phyloP scores from a whole-genome alignment of 2,329 filamentous ascomycete genomes.

The Botrytis aclada region DNA sequence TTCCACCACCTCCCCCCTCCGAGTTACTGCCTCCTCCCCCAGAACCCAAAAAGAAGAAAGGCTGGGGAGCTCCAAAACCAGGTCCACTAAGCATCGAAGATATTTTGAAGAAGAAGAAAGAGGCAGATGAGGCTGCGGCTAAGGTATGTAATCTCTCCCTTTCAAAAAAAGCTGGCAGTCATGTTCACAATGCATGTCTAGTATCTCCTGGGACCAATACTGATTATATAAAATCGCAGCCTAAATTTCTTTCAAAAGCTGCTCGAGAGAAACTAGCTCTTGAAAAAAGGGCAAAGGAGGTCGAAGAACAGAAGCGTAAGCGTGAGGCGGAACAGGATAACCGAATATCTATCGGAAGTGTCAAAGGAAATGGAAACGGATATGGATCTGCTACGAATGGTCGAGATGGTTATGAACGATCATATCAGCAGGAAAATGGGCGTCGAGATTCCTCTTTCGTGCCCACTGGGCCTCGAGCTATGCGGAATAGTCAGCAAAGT shows the following conservation, averaged over 20 bases:
- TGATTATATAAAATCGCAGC: constrained; percentile 45
- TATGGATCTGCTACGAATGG: constrained; percentile 26
- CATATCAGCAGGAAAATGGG: constrained; percentile 28
- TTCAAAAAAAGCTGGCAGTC: constrained; percentile 23
- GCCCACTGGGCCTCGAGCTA: constrained; percentile 71
- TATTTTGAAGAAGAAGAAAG: constrained; percentile 79
- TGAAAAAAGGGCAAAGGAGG: constrained; percentile 72
- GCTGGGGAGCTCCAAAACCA: constrained; percentile 45
- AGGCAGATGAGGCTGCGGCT: constrained; percentile 75
- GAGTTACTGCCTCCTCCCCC: constrained; percentile 44
- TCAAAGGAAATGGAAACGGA: constrained; percentile 15
- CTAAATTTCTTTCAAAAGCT: constrained; percentile 81
- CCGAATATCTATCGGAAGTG: constrained; percentile 26
- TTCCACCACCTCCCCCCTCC: constrained; percentile 40
- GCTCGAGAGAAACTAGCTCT: constrained; percentile 77
- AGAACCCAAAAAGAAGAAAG: constrained; percentile 51
- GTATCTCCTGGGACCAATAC: constrained; percentile 26
- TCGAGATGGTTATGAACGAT: constrained; percentile 27
- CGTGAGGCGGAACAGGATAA: constrained; percentile 34
- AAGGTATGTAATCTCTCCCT: constrained; percentile 52
- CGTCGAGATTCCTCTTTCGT: constrained; percentile 40
- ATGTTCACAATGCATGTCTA: constrained; percentile 36
- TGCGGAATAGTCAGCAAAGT: constrained; percentile 45
- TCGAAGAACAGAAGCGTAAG: constrained; percentile 58
- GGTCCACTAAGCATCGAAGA: constrained; percentile 78